phyloP scores from a whole-genome alignment of 352 stramenopile species.

The Pythium apleroticum region DNA sequence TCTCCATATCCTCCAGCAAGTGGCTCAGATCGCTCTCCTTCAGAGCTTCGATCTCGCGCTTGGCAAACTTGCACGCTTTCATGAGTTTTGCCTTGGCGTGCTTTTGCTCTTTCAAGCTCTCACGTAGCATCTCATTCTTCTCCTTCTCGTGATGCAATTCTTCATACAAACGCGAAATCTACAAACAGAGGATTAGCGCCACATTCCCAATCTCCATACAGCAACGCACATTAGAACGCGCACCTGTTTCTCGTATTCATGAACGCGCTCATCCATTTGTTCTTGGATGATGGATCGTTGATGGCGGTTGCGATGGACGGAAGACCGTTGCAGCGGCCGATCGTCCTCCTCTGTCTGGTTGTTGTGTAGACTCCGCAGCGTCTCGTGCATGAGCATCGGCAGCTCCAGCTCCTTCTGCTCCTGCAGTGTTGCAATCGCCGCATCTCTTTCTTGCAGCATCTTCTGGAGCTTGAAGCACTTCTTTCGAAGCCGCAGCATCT shows the following conservation, averaged over 20 bases:
- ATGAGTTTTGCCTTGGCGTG: constrained; percentile 66
- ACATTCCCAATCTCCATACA: not conserved
- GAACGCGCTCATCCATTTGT: constrained; percentile 44
- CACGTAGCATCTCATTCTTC: constrained; percentile 64
- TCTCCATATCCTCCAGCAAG: constrained; percentile 66
- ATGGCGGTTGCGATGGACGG: constrained; percentile 15
- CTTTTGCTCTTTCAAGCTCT: constrained; percentile 71
- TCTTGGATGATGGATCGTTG: constrained; percentile 20
- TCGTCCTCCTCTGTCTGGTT: constrained; percentile 31
- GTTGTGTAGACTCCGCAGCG: constrained; percentile 52
- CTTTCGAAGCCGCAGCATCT: constrained; percentile 48
- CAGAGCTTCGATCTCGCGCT: constrained; percentile 57
- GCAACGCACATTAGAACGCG: not conserved
- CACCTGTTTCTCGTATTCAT: constrained; percentile 76
- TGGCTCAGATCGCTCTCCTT: constrained; percentile 64
- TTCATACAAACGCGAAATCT: constrained; percentile 67
- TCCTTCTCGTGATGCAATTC: constrained; percentile 71
- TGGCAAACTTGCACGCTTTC: constrained; percentile 68
- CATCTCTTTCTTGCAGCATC: constrained; percentile 58
- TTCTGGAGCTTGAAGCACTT: constrained; percentile 61
- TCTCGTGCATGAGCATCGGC: constrained; percentile 61
- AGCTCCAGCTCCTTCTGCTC: constrained; percentile 54
- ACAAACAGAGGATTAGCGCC: not conserved
- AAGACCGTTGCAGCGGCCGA: not conserved
- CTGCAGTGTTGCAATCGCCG: constrained; percentile 44